These are phyloP conservation scores for Saccharomycopsis schoenii DNA, from an alignment of 805 yeast genomes.

Conservation along the genomic window DNA sequence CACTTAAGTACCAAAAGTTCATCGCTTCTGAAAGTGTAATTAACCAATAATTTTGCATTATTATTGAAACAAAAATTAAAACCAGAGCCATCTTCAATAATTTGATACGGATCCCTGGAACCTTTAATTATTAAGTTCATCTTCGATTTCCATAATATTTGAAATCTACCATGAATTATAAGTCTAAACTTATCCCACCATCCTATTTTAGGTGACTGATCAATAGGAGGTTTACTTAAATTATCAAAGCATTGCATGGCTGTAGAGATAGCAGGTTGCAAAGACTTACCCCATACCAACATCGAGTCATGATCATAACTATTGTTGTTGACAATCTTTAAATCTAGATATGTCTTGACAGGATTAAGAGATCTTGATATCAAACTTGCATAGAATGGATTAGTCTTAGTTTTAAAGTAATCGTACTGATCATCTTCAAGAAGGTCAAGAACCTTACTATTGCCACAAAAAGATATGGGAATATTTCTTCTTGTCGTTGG, in stretches of 20 bases:
- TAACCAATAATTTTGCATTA: conserved; percentile 39
- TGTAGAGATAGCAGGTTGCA: conserved; percentile 50
- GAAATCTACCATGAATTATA: conserved; percentile 42
- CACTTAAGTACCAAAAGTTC: conserved; percentile 44
- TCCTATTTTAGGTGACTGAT: conserved; percentile 53
- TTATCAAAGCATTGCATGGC: conserved; percentile 58
- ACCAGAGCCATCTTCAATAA: conserved; percentile 51
- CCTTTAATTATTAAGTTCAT: conserved; percentile 57
- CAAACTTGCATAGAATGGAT: conserved; percentile 47
- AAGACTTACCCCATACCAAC: conserved; percentile 55
- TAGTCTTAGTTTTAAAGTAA: conserved; percentile 19
- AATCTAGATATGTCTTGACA: conserved; percentile 44
- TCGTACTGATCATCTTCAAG: not conserved
- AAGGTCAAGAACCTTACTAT: not conserved
- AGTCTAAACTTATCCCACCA: conserved; percentile 64
- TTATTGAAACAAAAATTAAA: conserved; percentile 57
- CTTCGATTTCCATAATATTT: conserved; percentile 34
- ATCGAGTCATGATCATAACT: conserved; percentile 32
- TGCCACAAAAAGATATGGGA: conserved; percentile 28
- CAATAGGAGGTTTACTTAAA: conserved; percentile 60
- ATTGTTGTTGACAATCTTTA: conserved; percentile 37
- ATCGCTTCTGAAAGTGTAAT: conserved; percentile 30
- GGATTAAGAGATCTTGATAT: conserved; percentile 57
- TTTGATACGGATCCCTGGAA: conserved; percentile 46
- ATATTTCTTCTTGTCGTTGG: conserved; percentile 37